Evolutionary conservation across 2,329 filamentous ascomycete species (phyloP).

Genomic region (Talaromyces sp.): DNA sequence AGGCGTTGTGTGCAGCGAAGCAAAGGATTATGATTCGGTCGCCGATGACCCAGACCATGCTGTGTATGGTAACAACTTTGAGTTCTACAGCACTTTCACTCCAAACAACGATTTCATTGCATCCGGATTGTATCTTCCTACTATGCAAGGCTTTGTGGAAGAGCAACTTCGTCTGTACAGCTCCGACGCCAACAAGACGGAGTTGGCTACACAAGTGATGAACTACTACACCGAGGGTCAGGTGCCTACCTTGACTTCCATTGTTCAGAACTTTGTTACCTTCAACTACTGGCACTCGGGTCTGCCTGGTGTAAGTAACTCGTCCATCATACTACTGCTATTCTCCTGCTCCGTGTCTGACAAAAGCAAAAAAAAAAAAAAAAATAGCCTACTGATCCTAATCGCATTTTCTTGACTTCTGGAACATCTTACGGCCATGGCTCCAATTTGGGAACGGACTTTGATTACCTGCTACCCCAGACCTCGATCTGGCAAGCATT

Average conservation of each 20-base stretch:
- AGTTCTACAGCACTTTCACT: constrained; percentile 40
- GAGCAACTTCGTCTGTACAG: constrained; percentile 40
- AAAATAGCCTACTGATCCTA: constrained; percentile 36
- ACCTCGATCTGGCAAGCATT: constrained; percentile 42
- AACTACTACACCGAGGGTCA: constrained; percentile 44
- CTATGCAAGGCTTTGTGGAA: constrained; percentile 43
- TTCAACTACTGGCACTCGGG: constrained; percentile 45
- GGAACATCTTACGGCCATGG: constrained; percentile 42
- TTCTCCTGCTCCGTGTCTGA: not conserved
- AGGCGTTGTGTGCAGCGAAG: constrained; percentile 29
- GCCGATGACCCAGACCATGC: constrained; percentile 45
- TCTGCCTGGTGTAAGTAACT: constrained; percentile 24
- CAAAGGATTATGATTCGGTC: constrained; percentile 23
- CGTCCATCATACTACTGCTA: not conserved
- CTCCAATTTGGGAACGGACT: constrained; percentile 35
- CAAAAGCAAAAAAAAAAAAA: no score
- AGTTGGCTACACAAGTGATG: constrained; percentile 39
- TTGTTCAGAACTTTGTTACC: constrained; percentile 45
- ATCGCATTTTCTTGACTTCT: constrained; percentile 37
- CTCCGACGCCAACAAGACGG: constrained; percentile 30
- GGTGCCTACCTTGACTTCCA: constrained; percentile 39
- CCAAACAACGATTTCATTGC: constrained; percentile 22
- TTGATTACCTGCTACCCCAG: constrained; percentile 35
- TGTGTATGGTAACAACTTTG: constrained; percentile 43
- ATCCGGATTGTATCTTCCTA: constrained; percentile 19